Evolutionary conservation across 768 basidiomycete species (phyloP), one percentile per base, ranked within the genome.

Genomic region (Roridomyces roridus): DNA sequence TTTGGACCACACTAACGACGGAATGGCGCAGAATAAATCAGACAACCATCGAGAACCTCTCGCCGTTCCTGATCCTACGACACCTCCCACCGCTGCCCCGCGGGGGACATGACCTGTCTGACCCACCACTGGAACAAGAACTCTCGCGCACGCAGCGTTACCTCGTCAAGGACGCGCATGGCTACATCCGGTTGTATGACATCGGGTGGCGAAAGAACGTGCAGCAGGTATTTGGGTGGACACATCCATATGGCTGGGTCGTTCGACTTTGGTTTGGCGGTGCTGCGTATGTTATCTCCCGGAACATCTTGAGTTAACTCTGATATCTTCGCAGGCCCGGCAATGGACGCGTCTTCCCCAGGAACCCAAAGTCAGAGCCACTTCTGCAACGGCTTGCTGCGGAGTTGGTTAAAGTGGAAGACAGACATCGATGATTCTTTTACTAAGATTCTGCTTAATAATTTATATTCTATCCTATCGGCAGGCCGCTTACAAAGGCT

Each of bases 41-140:
- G 73, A 93, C 92, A n/a, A 94, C 92, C 0, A 60, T 92, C 20
- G 92, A 94, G 67, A 79, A 85, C 52, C 78, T 92, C 35, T 85
- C 90, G 0, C 90, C 90, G 1, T 93, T 89, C 69, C 69, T 89
- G 24, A 77, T 94, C 14, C 77, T 94, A 46, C 84, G 87, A 51
- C 73, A 91, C 64, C 75, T 93, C 24, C 88, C 92, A 28, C 81
- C 82, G 4, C 74, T 89, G 11, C 86, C 86, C 29, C 70, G 64
- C 0, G 70, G 75, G n/a, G 76, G 73, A 17, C 80, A 77, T 61
- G 73, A 71, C 26, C 75, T 89, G 25, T 89, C 90, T 1, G 77
- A 87, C 59, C 89, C 89, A 14, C 89, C 89, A 11, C 68, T 85
- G 24, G 91, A 93, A 67, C 82, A 87, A 52, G 88, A 92, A 55